Base-by-base conservation (phyloP, 495 filamentous ascomycete genomes). In the Aspergillus incahuasiensis region DNA sequence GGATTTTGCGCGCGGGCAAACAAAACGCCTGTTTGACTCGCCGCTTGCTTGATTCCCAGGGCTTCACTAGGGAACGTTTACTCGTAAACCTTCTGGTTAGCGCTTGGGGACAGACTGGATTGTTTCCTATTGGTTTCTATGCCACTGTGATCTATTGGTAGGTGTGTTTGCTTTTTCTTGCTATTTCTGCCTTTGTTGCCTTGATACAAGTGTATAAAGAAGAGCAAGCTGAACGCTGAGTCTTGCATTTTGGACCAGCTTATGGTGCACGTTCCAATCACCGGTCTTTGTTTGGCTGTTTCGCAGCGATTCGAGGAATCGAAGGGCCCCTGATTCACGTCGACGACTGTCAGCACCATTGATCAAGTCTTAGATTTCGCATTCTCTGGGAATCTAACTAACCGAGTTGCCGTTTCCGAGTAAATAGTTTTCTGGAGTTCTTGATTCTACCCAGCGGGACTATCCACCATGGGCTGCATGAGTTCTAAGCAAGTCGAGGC, bases 381-480 rank as follows among this genome's bases (percentile, higher is more conserved):
- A 24, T 43, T 12, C 38, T 5, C 21, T 1, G n/a, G 22, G 25
- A 20, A 40, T 18, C 20, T 0, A 32, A 43, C 35, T 55, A 32
- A 48, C 42, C 1, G 21, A 16, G 11, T 48, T 22, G 2, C 24
- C 44, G 7, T 19, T 19, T 21, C 20, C 20, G 30, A 42, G 32
- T 48, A 34, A n/a, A 28, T 52, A 38, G 49, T 24, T 39, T 46
- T 52, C 18, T 16, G n/a, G 13, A 16, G 16, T 25, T 13, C 28
- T 13, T 3, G 32, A 19, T 40, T 40, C 22, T 24, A 8, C 11
- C 16, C 20, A n/a, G 51, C n/a, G 42, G 18, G 3, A 39, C 48
- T 34, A 30, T 38, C 30, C 58, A 69, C 48, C 49, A 78, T 78
- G 75, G 75, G 75, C 58, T 78, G 75, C 49, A 65, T 73, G 38